A percentile compares a stretch with the other conserved stretches of the same genome.
phyloP scores from a whole-genome alignment of 768 basidiomycete species.

The Pleurotus citrinopileatus region DNA sequence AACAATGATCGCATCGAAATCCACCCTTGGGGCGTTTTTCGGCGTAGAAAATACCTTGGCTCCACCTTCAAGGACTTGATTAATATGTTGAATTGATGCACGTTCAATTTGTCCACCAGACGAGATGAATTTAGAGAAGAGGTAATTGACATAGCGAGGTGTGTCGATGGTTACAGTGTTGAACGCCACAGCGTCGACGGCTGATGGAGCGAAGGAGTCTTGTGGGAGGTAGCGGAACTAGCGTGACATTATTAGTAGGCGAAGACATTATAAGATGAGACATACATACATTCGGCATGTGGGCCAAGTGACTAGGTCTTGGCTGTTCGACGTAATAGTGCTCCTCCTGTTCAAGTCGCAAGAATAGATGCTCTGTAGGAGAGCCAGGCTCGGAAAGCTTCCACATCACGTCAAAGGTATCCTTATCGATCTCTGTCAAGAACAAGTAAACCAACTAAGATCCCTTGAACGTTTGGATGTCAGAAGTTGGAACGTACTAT shows the following conservation, averaged over 20 bases:
- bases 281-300: constrained; percentile 50
- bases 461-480: too few species aligned
- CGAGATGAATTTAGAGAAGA: constrained; percentile 60
- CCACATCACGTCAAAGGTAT: constrained; percentile 79
- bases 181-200: constrained; percentile 52
- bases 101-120: constrained; percentile 63
- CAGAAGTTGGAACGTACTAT: constrained; percentile 33
- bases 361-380: constrained; percentile 57
- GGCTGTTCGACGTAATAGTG: constrained; percentile 43
- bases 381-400: constrained; percentile 59
- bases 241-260: background rate
- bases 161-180: constrained; percentile 70
- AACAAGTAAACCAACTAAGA: too few species aligned
- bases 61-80: constrained; percentile 67
- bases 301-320: constrained; percentile 40
- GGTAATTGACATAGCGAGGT: constrained; percentile 68
- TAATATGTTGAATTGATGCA: constrained; percentile 62
- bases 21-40: constrained; percentile 21
- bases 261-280: background rate
- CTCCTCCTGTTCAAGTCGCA: constrained; percentile 62
- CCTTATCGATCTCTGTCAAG: constrained; percentile 57
- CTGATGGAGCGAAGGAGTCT: constrained; percentile 30
- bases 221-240: constrained; percentile 36
- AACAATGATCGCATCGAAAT: constrained; percentile 56
- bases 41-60: constrained; percentile 31